Evolutionary conservation across 129 eudicot genomes (phyloP).

Genomic region (Cynara cardunculus): DNA sequence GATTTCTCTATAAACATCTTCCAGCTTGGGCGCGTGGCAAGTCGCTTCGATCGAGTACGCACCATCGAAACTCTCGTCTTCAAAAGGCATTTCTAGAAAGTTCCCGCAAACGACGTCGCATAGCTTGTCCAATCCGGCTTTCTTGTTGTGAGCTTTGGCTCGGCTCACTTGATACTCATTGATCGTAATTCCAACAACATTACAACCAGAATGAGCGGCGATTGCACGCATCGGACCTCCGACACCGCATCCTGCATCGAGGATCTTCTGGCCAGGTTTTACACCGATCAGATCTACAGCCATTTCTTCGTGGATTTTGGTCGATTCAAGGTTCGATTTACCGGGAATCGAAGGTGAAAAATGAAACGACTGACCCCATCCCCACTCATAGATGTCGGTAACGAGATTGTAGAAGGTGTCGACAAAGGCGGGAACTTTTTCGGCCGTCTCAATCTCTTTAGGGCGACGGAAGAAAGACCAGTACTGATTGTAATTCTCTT

Average conservation of each 20-base stretch:
- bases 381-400: slow-evolving; percentile 90
- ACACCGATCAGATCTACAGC: slow-evolving; percentile 68
- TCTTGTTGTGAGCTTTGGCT: slow-evolving; percentile 69
- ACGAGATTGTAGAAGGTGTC: slow-evolving; percentile 80
- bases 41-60: slow-evolving; percentile 95
- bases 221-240: slow-evolving; percentile 99
- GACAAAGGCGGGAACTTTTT: slow-evolving; percentile 72
- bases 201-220: slow-evolving; percentile 72
- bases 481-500: slow-evolving; percentile 65
- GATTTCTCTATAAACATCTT: slow-evolving; percentile 77
- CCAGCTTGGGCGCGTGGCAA: slow-evolving; percentile 85
- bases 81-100: slow-evolving; percentile 86
- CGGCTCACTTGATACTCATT: slow-evolving; percentile 88
- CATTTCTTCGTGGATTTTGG: slow-evolving; percentile 63
- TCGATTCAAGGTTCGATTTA: slow-evolving; percentile 61
- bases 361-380: slow-evolving; percentile 88
- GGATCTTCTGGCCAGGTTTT: slow-evolving; percentile 51
- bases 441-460: slow-evolving; percentile 56
- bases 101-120: slow-evolving; percentile 95
- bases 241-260: slow-evolving; percentile 94
- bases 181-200: slow-evolving; percentile 82
- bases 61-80: slow-evolving; percentile 61
- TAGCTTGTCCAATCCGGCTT: slow-evolving; percentile 64
- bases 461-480: slow-evolving; percentile 79
- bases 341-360: slow-evolving; percentile 75